Evolutionary conservation across 1,139 yeast species (phyloP).

Genomic region (Yamadazyma diospyri): DNA sequence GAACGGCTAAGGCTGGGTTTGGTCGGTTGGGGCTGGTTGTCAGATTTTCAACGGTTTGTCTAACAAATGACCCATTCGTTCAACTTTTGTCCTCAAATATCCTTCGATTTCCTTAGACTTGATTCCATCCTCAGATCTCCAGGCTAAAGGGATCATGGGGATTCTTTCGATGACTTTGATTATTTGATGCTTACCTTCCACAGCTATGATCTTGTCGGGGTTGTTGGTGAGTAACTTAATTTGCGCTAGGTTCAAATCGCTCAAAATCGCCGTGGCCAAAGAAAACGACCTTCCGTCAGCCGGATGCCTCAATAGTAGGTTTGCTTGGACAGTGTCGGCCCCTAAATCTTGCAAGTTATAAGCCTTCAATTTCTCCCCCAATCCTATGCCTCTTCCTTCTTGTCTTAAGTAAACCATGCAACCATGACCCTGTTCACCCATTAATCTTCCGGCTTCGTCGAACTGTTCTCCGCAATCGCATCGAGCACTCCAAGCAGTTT

Average conservation of each 20-base stretch:
- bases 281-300: constrained; percentile 94
- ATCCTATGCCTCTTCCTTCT: constrained; percentile 97
- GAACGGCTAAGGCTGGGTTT: no score
- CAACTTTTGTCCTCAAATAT: constrained; percentile 87
- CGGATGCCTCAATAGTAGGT: constrained; percentile 87
- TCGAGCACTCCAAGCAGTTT: constrained; percentile 97
- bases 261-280: constrained; percentile 86
- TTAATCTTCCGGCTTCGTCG: constrained; percentile 92
- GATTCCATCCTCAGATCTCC: constrained; percentile 70
- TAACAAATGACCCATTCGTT: constrained; percentile 90
- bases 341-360: constrained; percentile 96
- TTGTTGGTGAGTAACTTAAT: constrained; percentile 86
- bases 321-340: constrained; percentile 97
- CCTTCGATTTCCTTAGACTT: constrained; percentile 86
- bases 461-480: constrained; percentile 99
- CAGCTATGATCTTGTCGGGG: constrained; percentile 94
- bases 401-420: constrained; percentile 94
- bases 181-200: constrained; percentile 73
- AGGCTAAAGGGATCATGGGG: constrained; percentile 95
- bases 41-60: constrained; percentile 15
- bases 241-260: constrained; percentile 73
- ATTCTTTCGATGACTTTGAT: constrained; percentile 79
- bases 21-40: no score
- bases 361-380: constrained; percentile 95
- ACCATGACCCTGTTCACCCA: constrained; percentile 86